A percentile compares a stretch with the other conserved stretches of the same genome.
These are phyloP conservation scores for Dorcoceras hygrometricum DNA, from an alignment of 257 asterid genomes.

Conservation along the genomic window DNA sequence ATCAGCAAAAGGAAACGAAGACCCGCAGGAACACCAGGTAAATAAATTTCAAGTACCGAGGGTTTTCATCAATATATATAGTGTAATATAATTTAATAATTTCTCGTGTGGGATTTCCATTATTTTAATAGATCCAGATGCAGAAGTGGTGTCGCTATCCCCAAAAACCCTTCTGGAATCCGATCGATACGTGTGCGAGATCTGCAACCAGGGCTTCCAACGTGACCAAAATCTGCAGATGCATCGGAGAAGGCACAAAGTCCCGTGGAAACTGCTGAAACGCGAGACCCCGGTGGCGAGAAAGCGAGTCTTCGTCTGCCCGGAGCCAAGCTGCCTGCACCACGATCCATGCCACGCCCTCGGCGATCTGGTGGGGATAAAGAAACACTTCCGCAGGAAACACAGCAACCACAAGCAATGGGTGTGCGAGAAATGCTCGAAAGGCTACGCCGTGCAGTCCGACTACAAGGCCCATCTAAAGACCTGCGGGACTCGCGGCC, in stretches of 20 bases:
- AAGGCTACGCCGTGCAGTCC: constrained; percentile 71
- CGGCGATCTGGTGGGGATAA: constrained; percentile 73
- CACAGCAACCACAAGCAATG: constrained; percentile 67
- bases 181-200: constrained; percentile 89
- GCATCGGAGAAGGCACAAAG: constrained; percentile 86
- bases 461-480: constrained; percentile 71
- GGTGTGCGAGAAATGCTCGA: constrained; percentile 62
- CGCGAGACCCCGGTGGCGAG: constrained; percentile 44
- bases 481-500: constrained; percentile 74
- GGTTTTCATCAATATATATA: background rate
- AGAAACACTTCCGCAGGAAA: constrained; percentile 65
- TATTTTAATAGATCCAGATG: constrained; percentile 71
- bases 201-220: constrained; percentile 92
- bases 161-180: constrained; percentile 83
- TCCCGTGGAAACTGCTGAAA: constrained; percentile 85
- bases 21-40: constrained; percentile 96
- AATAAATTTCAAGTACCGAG: background rate
- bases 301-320: constrained; percentile 70
- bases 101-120: background rate
- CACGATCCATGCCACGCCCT: constrained; percentile 76
- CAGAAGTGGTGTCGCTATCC: constrained; percentile 78
- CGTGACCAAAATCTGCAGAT: constrained; percentile 92
- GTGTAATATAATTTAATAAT: too few species aligned
- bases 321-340: constrained; percentile 68
- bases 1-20: constrained; percentile 50